Conservation (phyloP, 768 basidiomycete species). For the Russula griseocarnosa region DNA sequence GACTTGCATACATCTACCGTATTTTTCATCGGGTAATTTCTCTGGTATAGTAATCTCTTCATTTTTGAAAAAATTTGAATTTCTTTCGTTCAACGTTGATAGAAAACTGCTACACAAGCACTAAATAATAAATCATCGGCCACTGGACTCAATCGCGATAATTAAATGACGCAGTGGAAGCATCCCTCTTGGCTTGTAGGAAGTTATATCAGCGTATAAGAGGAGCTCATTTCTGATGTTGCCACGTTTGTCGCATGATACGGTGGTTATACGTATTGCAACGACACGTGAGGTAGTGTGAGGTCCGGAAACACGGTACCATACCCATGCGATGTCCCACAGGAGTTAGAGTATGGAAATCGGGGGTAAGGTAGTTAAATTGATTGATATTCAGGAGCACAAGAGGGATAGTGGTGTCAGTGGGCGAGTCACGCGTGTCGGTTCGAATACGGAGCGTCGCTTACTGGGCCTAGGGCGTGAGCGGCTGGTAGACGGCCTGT, state of each 20-base stretch:
- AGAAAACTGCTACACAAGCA: background rate
- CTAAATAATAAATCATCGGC: too few relatives aligned
- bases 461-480: background rate
- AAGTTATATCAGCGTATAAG: background rate
- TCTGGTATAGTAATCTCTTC: background rate
- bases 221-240: background rate
- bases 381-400: background rate
- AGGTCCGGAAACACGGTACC: background rate
- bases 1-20: slow-evolving; percentile 2
- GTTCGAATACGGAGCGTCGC: background rate
- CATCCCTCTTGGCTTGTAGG: too few relatives aligned
- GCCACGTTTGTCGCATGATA: too few relatives aligned
- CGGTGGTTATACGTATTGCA: background rate
- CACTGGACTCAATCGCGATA: background rate
- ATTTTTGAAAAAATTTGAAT: background rate
- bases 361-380: background rate
- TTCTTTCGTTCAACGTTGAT: background rate
- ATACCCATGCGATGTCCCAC: background rate
- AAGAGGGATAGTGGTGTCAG: background rate
- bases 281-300: background rate
- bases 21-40: too few relatives aligned
- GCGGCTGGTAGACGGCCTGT: background rate
- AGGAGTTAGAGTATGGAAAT: background rate
- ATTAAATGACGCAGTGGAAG: background rate
- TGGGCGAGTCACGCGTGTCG: background rate